Percentiles rank a stretch among this genome's conserved stretches.
Conservation (phyloP, 139 green algal species). For the Chloropicon primus region DNA sequence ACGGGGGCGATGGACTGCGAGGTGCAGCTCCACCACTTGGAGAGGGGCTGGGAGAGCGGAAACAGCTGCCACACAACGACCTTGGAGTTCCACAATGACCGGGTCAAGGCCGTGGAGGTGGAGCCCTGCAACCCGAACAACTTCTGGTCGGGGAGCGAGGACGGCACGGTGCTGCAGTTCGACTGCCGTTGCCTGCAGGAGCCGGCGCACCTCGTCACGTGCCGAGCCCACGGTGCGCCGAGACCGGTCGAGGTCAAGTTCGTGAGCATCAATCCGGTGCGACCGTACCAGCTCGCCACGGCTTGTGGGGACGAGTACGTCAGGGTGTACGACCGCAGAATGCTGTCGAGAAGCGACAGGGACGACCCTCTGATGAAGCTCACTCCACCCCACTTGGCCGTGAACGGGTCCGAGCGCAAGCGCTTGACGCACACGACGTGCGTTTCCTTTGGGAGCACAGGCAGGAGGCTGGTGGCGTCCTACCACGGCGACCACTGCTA, state of each 20-base stretch:
- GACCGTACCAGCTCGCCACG: background rate
- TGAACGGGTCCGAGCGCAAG: too few species aligned
- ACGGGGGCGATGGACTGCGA: conserved; percentile 57
- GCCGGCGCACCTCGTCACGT: background rate
- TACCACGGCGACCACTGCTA: background rate
- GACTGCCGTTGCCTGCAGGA: conserved; percentile 33
- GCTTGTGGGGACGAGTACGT: background rate
- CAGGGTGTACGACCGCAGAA: background rate
- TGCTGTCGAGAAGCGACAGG: background rate
- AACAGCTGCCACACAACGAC: conserved; percentile 3
- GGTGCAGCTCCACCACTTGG: conserved; percentile 55
- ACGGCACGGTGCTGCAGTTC: conserved; percentile 68
- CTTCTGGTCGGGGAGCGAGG: conserved; percentile 74
- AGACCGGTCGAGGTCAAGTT: background rate
- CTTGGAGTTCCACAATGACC: conserved; percentile 10
- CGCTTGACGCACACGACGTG: background rate
- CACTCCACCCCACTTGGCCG: background rate
- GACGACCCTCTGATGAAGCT: background rate
- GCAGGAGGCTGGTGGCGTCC: background rate
- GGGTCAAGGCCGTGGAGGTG: conserved; percentile 42
- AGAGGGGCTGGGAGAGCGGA: conserved; percentile 1
- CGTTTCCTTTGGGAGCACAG: background rate
- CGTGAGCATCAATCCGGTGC: background rate
- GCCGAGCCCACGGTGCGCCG: background rate
- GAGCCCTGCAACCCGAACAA: conserved; percentile 52